These are phyloP conservation scores for Oryza officinalis DNA, from an alignment of 176 grass and related monocot genomes.

Conservation along the genomic window DNA sequence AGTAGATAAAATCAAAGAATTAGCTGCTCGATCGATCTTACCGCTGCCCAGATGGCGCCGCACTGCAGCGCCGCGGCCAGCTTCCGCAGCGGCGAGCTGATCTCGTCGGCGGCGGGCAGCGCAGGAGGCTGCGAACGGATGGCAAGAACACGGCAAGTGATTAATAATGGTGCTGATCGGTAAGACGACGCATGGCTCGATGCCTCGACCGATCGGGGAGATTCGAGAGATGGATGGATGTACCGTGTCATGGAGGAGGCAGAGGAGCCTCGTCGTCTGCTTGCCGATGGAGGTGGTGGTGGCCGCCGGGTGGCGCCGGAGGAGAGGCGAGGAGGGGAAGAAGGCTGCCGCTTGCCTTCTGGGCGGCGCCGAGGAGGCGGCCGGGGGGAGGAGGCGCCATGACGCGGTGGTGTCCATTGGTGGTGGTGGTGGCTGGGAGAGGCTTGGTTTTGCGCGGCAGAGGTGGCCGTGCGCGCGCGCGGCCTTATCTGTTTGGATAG, in stretches of 20 bases:
- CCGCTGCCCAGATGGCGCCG: constrained; percentile 63
- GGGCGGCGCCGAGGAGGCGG: constrained; percentile 20
- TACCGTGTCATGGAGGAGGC: constrained; percentile 55
- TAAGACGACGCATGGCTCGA: too few species aligned
- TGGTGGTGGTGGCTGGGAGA: background rate
- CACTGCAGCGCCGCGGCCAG: constrained; percentile 52
- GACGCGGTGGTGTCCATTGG: constrained; percentile 42
- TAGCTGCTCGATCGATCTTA: constrained; percentile 34
- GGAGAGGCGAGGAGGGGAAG: constrained; percentile 6
- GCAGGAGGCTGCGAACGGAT: constrained; percentile 24
- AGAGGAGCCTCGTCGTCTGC: constrained; percentile 35
- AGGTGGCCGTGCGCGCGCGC: constrained; percentile 14
- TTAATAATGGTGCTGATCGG: too few species aligned
- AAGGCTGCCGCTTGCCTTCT: background rate
- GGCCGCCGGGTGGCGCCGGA: background rate
- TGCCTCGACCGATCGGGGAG: background rate
- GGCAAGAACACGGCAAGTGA: background rate
- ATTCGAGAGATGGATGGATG: background rate
- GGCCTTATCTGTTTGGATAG: constrained; percentile 36
- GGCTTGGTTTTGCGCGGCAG: constrained; percentile 20
- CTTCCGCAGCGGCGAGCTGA: constrained; percentile 47
- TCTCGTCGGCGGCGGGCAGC: background rate
- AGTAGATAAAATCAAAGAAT: background rate
- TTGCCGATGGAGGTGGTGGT: constrained; percentile 39
- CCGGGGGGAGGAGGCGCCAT: constrained; percentile 44